phyloP scores from a whole-genome alignment of 306 rosid genomes.

The Casuarina cunninghamiana region DNA sequence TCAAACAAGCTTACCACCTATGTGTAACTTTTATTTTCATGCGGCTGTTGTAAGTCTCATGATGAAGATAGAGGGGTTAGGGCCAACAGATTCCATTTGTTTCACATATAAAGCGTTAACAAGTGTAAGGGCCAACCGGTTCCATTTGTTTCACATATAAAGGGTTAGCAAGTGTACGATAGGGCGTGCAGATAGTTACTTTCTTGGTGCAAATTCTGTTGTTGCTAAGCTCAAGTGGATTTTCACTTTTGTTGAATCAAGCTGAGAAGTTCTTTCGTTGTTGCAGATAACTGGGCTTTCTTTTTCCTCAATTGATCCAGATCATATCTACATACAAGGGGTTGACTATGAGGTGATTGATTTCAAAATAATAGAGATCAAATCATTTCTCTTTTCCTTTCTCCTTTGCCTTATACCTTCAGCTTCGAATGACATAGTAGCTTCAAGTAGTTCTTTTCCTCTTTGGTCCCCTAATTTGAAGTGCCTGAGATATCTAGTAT shows the following conservation, averaged over 20 bases:
- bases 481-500: not conserved
- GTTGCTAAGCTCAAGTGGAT: slow-evolving; percentile 16
- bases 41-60: not conserved
- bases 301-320: slow-evolving; percentile 73
- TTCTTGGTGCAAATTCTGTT: slow-evolving; percentile 10
- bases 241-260: not conserved
- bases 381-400: not conserved
- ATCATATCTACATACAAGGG: slow-evolving; percentile 79
- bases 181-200: not conserved
- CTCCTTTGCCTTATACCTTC: not conserved
- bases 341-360: slow-evolving; percentile 79
- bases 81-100: slow-evolving; percentile 1
- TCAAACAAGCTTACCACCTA: no score
- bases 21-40: not conserved
- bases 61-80: not conserved
- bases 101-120: not conserved
- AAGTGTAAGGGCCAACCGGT: not conserved
- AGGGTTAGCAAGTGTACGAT: not conserved
- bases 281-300: slow-evolving; percentile 82
- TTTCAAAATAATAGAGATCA: not conserved
- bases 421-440: not conserved
- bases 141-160: not conserved
- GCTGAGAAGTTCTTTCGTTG: slow-evolving; percentile 16
- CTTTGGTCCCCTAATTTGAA: not conserved
- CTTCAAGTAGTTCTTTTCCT: not conserved